phyloP scores from a whole-genome alignment of 2,329 filamentous ascomycete genomes.

The Blastomyces parvus region DNA sequence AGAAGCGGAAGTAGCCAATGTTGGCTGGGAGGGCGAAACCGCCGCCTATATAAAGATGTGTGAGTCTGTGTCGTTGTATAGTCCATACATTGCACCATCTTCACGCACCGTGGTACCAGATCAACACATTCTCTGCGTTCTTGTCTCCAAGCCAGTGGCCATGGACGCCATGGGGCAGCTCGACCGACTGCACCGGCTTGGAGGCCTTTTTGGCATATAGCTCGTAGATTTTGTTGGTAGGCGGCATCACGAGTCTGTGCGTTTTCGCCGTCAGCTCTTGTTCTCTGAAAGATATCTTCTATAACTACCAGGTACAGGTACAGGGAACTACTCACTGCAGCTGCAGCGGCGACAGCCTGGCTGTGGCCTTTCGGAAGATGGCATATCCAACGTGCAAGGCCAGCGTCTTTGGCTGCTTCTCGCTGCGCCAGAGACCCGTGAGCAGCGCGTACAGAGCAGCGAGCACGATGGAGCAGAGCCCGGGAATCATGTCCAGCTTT shows the following conservation, averaged over 20 bases:
- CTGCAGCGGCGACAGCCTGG: slow-evolving; percentile 16
- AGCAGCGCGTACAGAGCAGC: slow-evolving; percentile 21
- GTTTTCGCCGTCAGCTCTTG: background rate
- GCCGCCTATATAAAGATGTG: slow-evolving; percentile 37
- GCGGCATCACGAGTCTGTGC: slow-evolving; percentile 18
- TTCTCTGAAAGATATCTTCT: too few relatives aligned
- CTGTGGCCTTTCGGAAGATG: slow-evolving; percentile 18
- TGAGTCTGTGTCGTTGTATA: too few relatives aligned
- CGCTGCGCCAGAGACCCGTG: slow-evolving; percentile 30
- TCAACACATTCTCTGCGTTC: slow-evolving; percentile 30
- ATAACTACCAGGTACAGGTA: too few relatives aligned
- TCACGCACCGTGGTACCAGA: slow-evolving; percentile 32
- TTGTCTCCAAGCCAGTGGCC: slow-evolving; percentile 34
- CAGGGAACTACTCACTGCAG: too few relatives aligned
- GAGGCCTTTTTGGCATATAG: slow-evolving; percentile 20
- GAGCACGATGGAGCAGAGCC: slow-evolving; percentile 19
- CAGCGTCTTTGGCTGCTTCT: slow-evolving; percentile 26
- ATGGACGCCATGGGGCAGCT: slow-evolving; percentile 26
- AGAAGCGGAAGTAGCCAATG: slow-evolving; percentile 42
- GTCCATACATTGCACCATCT: too few relatives aligned
- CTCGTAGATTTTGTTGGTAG: slow-evolving; percentile 25
- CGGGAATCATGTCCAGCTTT: slow-evolving; percentile 24
- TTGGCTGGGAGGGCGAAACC: slow-evolving; percentile 45
- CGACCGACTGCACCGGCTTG: slow-evolving; percentile 22
- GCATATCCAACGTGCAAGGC: slow-evolving; percentile 26